Percentiles rank a stretch among this genome's conserved stretches.
Conservation (phyloP, 1,284 basidiomycete genomes). For the Trichosporon sp. region DNA sequence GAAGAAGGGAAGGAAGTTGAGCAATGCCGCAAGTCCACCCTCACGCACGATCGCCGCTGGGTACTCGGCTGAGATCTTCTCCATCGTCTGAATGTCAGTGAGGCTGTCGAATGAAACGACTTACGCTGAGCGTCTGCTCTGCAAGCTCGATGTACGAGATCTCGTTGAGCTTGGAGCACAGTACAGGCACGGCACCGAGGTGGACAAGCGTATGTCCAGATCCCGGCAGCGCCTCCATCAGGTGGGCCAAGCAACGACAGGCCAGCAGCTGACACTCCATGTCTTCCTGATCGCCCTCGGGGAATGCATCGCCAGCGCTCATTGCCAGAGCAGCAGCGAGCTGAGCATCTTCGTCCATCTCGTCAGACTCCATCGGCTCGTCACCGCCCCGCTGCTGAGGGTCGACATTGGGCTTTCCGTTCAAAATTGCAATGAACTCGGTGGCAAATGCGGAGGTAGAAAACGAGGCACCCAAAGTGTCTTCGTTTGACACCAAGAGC, state of each 20-base stretch:
- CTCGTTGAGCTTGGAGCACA: constrained; percentile 90
- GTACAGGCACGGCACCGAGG: constrained; percentile 86
- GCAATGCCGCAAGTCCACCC: constrained; percentile 79
- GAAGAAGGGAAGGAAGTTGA: constrained; percentile 94
- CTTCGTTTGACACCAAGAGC: constrained; percentile 93
- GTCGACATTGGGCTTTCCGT: constrained; percentile 58
- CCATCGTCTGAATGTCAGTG: constrained; percentile 65
- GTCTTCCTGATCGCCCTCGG: constrained; percentile 50
- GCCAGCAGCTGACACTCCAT: constrained; percentile 87
- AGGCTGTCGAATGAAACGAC: constrained; percentile 43
- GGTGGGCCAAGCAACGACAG: constrained; percentile 87
- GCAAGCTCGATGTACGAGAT: constrained; percentile 95
- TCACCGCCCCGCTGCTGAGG: constrained; percentile 23
- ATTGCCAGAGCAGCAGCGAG: constrained; percentile 71
- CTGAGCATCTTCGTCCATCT: constrained; percentile 69
- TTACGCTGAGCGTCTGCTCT: constrained; percentile 88
- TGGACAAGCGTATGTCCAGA: constrained; percentile 91
- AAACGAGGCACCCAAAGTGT: constrained; percentile 83
- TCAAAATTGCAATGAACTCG: constrained; percentile 86
- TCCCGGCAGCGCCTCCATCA: constrained; percentile 93
- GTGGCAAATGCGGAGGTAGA: constrained; percentile 86
- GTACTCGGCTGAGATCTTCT: constrained; percentile 94
- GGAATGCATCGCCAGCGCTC: constrained; percentile 40
- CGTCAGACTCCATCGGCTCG: constrained; percentile 28
- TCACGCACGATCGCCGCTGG: constrained; percentile 90